Conservation (phyloP, 2,329 filamentous ascomycete genomes). For the Chaetomium sp. region DNA sequence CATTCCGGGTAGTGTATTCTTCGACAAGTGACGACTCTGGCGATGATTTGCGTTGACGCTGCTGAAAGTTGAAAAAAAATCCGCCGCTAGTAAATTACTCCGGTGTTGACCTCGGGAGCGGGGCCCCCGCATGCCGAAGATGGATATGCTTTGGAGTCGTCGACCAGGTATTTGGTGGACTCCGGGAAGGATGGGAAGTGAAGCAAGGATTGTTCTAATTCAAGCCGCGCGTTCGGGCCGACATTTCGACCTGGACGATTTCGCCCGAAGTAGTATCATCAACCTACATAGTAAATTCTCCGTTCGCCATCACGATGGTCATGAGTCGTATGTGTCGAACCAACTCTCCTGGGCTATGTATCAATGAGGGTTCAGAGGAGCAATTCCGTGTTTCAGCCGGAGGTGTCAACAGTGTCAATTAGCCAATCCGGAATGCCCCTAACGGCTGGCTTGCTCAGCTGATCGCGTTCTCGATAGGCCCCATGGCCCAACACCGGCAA, state of each 20-base stretch:
- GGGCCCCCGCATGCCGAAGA: constrained; percentile 13
- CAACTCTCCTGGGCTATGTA: too few relatives aligned
- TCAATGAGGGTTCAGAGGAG: too few relatives aligned
- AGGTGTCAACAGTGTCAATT: neutral
- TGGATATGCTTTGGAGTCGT: constrained; percentile 2
- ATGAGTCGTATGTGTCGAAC: too few relatives aligned
- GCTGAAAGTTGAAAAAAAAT: constrained; percentile 7
- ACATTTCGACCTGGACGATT: too few relatives aligned
- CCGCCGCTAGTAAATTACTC: constrained; percentile 13
- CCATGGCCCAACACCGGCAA: neutral
- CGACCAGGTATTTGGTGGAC: too few relatives aligned
- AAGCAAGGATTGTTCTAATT: too few relatives aligned
- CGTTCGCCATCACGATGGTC: too few relatives aligned
- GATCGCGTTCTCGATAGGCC: neutral
- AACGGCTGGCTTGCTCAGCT: neutral
- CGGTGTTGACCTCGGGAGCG: constrained; percentile 19
- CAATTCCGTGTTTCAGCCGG: neutral
- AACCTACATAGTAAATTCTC: too few relatives aligned
- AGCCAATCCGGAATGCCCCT: neutral
- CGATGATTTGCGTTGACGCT: neutral
- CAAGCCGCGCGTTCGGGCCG: too few relatives aligned
- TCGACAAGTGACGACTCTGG: neutral
- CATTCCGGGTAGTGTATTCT: neutral
- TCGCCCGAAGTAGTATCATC: too few relatives aligned
- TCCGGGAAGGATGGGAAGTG: too few relatives aligned